Base-by-base conservation (phyloP, 2,329 filamentous ascomycete genomes). In the Thelonectria rubi region DNA sequence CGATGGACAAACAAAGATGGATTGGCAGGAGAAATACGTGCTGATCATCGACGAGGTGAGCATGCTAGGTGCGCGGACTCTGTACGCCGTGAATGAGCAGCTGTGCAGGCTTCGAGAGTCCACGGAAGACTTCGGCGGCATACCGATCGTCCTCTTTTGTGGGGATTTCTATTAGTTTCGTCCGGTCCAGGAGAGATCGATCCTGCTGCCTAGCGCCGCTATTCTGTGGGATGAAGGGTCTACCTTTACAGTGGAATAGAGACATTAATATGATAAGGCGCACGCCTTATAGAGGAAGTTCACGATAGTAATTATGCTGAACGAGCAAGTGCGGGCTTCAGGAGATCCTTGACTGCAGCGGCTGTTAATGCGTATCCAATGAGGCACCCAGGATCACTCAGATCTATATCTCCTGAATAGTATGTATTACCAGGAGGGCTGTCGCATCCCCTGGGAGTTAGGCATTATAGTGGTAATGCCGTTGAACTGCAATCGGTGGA, bases 1-100 rank as follows among this genome's bases (percentile, higher is more conserved):
- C n/a, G 15, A 45, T 11, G 32, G 32, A 1, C 30, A 24, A 5
- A 14, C 30, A 3, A 7, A 15, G 9, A 20, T 17, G 18, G 32
- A 17, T 12, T 55, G 11, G 43, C 21, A 14, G n/a, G n/a, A 15
- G 30, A 55, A 55, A n/a, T 40, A 14, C 11, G 9, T 48, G 6
- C 32, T 55, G 14, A 42, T 55, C n/a, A 21, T 54, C 12, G 18
- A 54, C 18, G 17, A 54, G 17, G 40, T 54, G 0, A 54, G 51
- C 17, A 54, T 46, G 18, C 51, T 54, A 1, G n/a, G 21, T 9
- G 15, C 39, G 3, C 5, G 18, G 10, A 53, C 15, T 1, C 15
- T 53, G 7, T 17, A 0, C n/a, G 5, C 30, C 11, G 39, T 53
- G 8, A 43, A 42, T 3, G 21, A 43, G 15, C 11, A 20, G 15